Percentiles rank a stretch among this genome's conserved stretches.
These are phyloP conservation scores for Populus ilicifolia DNA, from an alignment of 345 rosid genomes.

Conservation along the genomic window DNA sequence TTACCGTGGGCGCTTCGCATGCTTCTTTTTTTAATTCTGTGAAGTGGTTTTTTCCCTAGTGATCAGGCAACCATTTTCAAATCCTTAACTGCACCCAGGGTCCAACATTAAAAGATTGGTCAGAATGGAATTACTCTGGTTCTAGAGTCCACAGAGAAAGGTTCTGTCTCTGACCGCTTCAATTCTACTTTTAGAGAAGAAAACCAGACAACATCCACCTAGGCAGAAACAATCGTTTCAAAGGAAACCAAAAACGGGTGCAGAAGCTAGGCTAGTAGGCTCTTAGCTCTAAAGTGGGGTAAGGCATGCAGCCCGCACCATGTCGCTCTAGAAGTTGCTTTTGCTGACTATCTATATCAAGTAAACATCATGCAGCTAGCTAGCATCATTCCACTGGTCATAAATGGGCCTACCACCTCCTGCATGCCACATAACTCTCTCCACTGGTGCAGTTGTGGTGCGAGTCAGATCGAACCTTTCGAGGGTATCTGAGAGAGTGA, in stretches of 20 bases:
- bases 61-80: background rate
- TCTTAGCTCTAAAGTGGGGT: background rate
- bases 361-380: background rate
- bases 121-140: background rate
- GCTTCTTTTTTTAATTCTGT: too few species aligned
- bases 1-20: too few species aligned
- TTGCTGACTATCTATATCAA: constrained; percentile 32
- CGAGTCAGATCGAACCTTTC: constrained; percentile 4
- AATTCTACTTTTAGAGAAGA: background rate
- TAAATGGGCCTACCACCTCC: constrained; percentile 20
- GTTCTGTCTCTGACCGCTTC: background rate
- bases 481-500: too few species aligned
- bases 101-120: constrained; percentile 4
- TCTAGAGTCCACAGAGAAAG: background rate
- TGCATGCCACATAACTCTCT: constrained; percentile 37
- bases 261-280: background rate
- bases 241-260: background rate
- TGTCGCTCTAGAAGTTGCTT: constrained; percentile 24
- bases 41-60: too few species aligned
- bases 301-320: background rate
- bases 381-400: constrained; percentile 1
- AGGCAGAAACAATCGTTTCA: background rate
- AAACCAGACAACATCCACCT: background rate
- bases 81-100: background rate
- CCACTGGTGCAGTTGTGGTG: constrained; percentile 28